Evolutionary conservation across 768 basidiomycete species (phyloP), one percentile per base, ranked within the genome.

Genomic region (Goffeauzyma gilvescens): DNA sequence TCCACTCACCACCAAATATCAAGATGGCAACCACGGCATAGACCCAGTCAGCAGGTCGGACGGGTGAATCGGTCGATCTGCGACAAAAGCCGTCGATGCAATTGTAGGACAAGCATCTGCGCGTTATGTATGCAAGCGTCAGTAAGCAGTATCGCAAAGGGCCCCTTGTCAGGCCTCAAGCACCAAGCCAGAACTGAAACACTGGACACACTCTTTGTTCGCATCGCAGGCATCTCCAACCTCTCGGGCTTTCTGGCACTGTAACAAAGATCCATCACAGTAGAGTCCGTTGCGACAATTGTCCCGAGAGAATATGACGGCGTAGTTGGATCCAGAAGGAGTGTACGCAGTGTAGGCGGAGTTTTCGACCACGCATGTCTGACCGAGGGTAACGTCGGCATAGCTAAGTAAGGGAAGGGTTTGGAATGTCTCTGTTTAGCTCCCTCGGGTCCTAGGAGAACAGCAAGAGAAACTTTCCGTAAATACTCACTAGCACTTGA

Each of bases 101-200:
- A 62, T 86, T 84, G 69, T 74, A 79, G 0, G 79, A 76, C 34
- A 63, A 56, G 52, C 85, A 85, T 63, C 82, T 84, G 45, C 17
- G 4, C n/a, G 31, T 9, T 7, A 27, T 30, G 30, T 4, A 21
- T 17, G 17, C 20, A 12, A 27, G 8, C n/a, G 24, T 33, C 27
- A 9, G 30, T 8, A n/a, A n/a, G n/a, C n/a, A n/a, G n/a, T n/a
- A n/a, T n/a, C n/a, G n/a, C n/a, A n/a, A n/a, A n/a, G n/a, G 18
- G n/a, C 24, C 34, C 23, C 17, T 17, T 22, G 22, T 18, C 23
- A 14, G 13, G 13, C 10, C 15, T 24, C 32, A 18, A 32, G 14
- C 27, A 32, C n/a, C n/a, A n/a, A n/a, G n/a, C n/a, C n/a, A n/a
- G n/a, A n/a, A n/a, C n/a, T 17, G 13, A 32, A 35, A 32, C 6